Evolutionary conservation across 2,329 filamentous ascomycete genomes (phyloP), one percentile per base, ranked within the genome.

Genomic region (Fusarium avenaceum): DNA sequence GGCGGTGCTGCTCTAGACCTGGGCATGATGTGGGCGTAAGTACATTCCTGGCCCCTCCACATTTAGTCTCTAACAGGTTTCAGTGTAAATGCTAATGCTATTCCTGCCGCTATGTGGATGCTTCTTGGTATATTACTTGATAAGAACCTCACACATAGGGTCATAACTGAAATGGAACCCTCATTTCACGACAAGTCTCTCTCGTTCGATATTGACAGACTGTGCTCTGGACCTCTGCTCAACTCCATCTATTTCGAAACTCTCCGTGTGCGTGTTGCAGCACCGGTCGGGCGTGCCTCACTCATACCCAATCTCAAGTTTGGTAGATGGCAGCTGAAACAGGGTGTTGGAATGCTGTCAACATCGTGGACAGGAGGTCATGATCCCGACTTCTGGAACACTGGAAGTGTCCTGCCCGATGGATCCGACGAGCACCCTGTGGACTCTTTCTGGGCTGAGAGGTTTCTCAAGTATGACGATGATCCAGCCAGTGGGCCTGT

Each of bases 221-320:
- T 80, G 0, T 65, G 68, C 1, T 55, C 69, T 0, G 66, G 65
- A 0, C 72, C 76, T 2, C 57, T 80, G 0, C 62, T 81, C 6
- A 78, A 77, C 42, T 77, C 80, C 0, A 73, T 80, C 2, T 81
- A 77, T 32, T 73, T 72, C 9, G 79, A 81, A 44, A 74, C 74
- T 1, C 67, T 80, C 0, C 76, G 80, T 2, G 50, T 81, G 1
- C 67, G 67, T 9, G 59, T 70, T 14, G 68, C 65, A 2, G 65
- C 65, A 1, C 59, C 72, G 3, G 52, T 76, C 10, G 65, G 68
- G 0, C 67, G 76, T 20, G 57, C 65, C 6, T 57, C 74, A 0
- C 46, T 64, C 6, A 35, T 61, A 0, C 44, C 57, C 0, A 69
- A 73, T 14, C 72, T 78, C 39, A 65, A 72, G 2, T 51, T 74